These are phyloP conservation scores for Corylus americana DNA, from an alignment of 306 rosid genomes.

Conservation along the genomic window DNA sequence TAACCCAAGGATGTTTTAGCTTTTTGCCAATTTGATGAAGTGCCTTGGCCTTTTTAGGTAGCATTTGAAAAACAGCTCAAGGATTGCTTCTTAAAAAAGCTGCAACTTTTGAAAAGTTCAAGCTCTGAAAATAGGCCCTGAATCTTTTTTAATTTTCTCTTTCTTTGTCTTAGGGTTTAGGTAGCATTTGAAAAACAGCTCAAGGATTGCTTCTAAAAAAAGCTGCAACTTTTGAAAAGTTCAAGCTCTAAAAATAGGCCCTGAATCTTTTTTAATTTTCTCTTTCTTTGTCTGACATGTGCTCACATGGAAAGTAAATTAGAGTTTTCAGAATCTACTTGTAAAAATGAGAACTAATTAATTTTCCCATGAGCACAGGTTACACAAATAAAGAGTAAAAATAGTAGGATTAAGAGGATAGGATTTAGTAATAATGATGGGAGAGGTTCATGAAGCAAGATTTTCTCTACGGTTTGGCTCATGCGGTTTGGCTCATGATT, in stretches of 20 bases:
- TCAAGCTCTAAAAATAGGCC: not conserved
- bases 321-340: not conserved
- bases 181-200: not conserved
- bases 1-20: constrained; percentile 2
- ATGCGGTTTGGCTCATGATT: not conserved
- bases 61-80: not conserved
- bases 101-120: not conserved
- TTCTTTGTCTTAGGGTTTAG: not conserved
- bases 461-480: not conserved
- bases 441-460: not conserved
- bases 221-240: not conserved
- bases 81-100: not conserved
- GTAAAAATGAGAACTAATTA: not conserved
- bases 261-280: not conserved
- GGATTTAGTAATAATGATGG: not conserved
- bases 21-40: not conserved
- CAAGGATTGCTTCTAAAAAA: not conserved
- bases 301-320: not conserved
- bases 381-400: not conserved
- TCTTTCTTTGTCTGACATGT: not conserved
- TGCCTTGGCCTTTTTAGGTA: not conserved
- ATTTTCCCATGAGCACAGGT: not conserved
- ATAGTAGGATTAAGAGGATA: not conserved
- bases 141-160: not conserved
- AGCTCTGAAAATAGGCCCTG: not conserved